A percentile compares a stretch with the other conserved stretches of the same genome.
Evolutionary conservation across 371 early-diverging fungal species (phyloP).

Genomic region (Mucor plumbeus): DNA sequence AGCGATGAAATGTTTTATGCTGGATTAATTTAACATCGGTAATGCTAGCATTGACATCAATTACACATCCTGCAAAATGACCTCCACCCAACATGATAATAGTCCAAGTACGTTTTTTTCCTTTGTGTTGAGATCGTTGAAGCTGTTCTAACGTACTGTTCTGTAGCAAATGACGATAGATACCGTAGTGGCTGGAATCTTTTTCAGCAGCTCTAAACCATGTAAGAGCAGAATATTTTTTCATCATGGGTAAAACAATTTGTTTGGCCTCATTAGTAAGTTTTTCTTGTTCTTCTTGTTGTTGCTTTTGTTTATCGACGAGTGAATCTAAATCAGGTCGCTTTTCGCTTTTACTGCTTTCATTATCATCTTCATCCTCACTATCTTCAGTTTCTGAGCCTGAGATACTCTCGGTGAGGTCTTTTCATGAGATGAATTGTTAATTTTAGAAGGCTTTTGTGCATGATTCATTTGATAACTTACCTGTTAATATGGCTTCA

Average conservation of each 20-base stretch:
- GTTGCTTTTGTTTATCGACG: conserved; percentile 45
- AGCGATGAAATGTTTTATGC: conserved; percentile 93
- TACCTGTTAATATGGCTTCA: conserved; percentile 72
- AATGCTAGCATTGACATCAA: conserved; percentile 71
- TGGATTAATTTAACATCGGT: conserved; percentile 51
- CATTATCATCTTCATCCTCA: conserved; percentile 26
- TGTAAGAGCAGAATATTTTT: conserved; percentile 43
- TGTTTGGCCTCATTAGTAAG: conserved; percentile 33
- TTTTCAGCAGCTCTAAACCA: conserved; percentile 53
- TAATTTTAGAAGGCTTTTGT: background rate
- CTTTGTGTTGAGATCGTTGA: conserved; percentile 23
- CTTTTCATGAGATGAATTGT: conserved; percentile 17
- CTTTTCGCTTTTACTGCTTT: conserved; percentile 21
- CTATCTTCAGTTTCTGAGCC: conserved; percentile 49
- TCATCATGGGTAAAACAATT: conserved; percentile 29
- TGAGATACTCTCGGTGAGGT: conserved; percentile 56
- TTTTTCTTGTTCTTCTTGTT: conserved; percentile 25
- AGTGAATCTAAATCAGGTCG: conserved; percentile 32
- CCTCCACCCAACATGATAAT: conserved; percentile 86
- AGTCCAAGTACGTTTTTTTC: conserved; percentile 69
- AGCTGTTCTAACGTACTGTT: conserved; percentile 9
- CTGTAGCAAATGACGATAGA: conserved; percentile 62
- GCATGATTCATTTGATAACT: background rate
- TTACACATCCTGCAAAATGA: conserved; percentile 88
- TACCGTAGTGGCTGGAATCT: conserved; percentile 48